phyloP scores from a whole-genome alignment of 2,329 filamentous ascomycete species.

The Fusarium nurragi region DNA sequence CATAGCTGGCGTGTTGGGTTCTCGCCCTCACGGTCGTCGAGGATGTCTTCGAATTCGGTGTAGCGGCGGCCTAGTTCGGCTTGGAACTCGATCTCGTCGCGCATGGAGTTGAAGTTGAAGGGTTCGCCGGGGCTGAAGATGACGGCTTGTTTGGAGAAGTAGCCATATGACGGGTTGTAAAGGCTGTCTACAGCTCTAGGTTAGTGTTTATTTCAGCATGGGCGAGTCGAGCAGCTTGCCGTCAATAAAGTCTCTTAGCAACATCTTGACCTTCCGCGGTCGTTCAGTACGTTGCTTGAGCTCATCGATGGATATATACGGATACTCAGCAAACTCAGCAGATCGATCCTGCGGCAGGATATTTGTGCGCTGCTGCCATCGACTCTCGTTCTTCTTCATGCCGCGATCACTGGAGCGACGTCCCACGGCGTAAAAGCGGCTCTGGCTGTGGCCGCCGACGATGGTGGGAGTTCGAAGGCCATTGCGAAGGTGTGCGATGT shows the following conservation, averaged over 20 bases:
- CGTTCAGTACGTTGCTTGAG: conserved; percentile 77
- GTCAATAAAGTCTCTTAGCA: conserved; percentile 97
- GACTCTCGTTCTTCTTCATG: conserved; percentile 67
- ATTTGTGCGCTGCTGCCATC: conserved; percentile 87
- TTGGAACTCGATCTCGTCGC: conserved; percentile 88
- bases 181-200: conserved; percentile 73
- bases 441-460: conserved; percentile 30
- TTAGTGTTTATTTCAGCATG: conserved; percentile 35
- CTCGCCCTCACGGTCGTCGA: conserved; percentile 75
- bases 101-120: conserved; percentile 84
- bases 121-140: conserved; percentile 94
- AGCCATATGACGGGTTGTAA: conserved; percentile 94
- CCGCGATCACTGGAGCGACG: conserved; percentile 51
- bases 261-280: conserved; percentile 92
- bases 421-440: conserved; percentile 44
- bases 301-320: conserved; percentile 84
- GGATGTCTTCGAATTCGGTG: conserved; percentile 85
- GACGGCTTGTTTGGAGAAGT: conserved; percentile 95
- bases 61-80: conserved; percentile 80
- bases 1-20: conserved; percentile 87
- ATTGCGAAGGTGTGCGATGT: conserved; percentile 40
- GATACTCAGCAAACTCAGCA: conserved; percentile 83
- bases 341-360: conserved; percentile 79
- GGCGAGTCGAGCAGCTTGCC: conserved; percentile 60
- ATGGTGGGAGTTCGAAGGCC: conserved; percentile 24